Evolutionary conservation across 2,329 filamentous ascomycete genomes (phyloP), one percentile per base, ranked within the genome.

Genomic region (Pyrenochaeta sp.): DNA sequence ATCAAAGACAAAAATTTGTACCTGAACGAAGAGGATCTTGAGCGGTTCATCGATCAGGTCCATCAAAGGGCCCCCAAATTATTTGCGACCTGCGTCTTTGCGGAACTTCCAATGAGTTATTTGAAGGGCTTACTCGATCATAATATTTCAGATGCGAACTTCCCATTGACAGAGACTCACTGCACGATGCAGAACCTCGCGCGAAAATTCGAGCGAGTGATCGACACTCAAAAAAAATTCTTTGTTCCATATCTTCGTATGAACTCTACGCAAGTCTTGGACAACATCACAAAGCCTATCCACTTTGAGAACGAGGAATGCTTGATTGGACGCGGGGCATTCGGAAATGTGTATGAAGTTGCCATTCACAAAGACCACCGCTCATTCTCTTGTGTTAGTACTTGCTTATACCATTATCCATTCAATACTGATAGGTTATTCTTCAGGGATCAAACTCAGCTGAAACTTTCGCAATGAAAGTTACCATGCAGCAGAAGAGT

Each of bases 401-500:
- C 21, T 2, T 14, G 4, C 10, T 1, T 17, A 19, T 22, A 7
- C 10, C 15, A 7, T 20, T 13, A 5, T 3, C 14, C 14, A 9
- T 9, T 6, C 7, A 23, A n/a, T 32, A 2, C 11, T 23, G 14
- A 23, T 28, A 28, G 14, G 9, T 18, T 14, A 30, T 22, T 27
- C 17, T n/a, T 2, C 10, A 48, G 40, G 26, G 17, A 17, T 22
- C 40, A 17, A 34, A 37, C n/a, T 18, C 18, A n/a, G 26, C 23
- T 8, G n/a, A 38, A 6, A 21, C 32, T 17, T 52, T 48, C 31
- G 48, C 48, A 3, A 32, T 52, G 40, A 52, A 52, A 34, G 41
- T 52, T n/a, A 43, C 37, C 0, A n/a, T n/a, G n/a, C 27, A 27
- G 3, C 32, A 42, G 7, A 40, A 29, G 30, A 28, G 34, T 4